Evolutionary conservation across 805 yeast species (phyloP).

Genomic region (Yarrowia divulgata): DNA sequence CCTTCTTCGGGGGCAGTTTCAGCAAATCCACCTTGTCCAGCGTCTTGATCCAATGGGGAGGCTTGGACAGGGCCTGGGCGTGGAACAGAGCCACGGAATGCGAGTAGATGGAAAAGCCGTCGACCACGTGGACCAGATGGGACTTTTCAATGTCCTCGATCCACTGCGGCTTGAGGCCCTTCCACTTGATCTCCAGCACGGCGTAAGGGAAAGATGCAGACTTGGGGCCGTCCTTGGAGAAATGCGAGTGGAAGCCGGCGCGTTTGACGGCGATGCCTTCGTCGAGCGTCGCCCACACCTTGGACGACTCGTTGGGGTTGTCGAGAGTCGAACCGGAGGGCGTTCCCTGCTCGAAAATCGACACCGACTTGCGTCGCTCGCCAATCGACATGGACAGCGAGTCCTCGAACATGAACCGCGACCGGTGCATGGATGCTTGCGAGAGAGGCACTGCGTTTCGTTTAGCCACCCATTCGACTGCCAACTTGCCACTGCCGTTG

Average conservation of each 20-base stretch:
- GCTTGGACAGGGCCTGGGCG: constrained; percentile 48
- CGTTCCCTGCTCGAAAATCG: constrained; percentile 18
- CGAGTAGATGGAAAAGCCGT: constrained; percentile 52
- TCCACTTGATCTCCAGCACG: constrained; percentile 58
- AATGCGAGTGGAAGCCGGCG: constrained; percentile 15
- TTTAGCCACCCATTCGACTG: constrained; percentile 51
- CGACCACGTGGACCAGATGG: constrained; percentile 59
- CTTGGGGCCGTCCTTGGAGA: constrained; percentile 24
- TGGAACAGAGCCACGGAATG: constrained; percentile 50
- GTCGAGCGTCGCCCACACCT: constrained; percentile 53
- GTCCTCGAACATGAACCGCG: constrained; percentile 44
- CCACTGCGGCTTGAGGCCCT: constrained; percentile 51
- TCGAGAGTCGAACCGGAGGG: constrained; percentile 11
- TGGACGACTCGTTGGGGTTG: constrained; percentile 40
- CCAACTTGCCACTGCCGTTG: constrained; percentile 46
- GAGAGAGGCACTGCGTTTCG: constrained; percentile 47
- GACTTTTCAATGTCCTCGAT: constrained; percentile 55
- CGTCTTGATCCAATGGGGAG: constrained; percentile 54
- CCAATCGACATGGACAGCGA: constrained; percentile 36
- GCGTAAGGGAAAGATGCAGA: constrained; percentile 56
- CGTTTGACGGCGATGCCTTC: constrained; percentile 42
- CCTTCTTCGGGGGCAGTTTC: constrained; percentile 42
- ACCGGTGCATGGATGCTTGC: constrained; percentile 44
- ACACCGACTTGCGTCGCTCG: constrained; percentile 23
- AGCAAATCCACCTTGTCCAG: constrained; percentile 55